Conservation (phyloP, 495 filamentous ascomycete species). For the Trichoderma reesei region DNA sequence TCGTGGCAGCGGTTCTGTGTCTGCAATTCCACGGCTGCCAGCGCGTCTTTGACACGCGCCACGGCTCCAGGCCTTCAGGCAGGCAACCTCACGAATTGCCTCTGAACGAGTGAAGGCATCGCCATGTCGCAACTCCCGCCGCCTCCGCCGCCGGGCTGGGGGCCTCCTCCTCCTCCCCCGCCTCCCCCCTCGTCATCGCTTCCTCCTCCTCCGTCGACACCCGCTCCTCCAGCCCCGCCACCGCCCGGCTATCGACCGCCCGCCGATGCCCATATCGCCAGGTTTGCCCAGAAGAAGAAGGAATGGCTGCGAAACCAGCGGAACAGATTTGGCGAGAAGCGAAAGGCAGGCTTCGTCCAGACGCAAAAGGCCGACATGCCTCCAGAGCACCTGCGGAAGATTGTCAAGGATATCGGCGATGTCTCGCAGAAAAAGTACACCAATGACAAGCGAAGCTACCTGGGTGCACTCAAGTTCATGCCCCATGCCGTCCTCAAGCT, state of each 20-base stretch:
- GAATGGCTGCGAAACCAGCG: constrained; percentile 93
- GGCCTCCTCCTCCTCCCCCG: constrained; percentile 30
- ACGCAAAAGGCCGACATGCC: constrained; percentile 99
- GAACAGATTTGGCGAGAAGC: constrained; percentile 91
- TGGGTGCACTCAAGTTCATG: constrained; percentile 98
- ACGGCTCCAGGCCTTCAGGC: constrained; percentile 5
- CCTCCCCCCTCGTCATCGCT: constrained; percentile 65
- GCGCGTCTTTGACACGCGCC: constrained; percentile 10
- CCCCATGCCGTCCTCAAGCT: constrained; percentile 98
- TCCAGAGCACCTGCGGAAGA: constrained; percentile 95
- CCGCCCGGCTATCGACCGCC: constrained; percentile 83
- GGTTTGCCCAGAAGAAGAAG: constrained; percentile 97
- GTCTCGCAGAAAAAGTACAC: constrained; percentile 99
- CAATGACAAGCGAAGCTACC: constrained; percentile 95
- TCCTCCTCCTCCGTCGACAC: constrained; percentile 43
- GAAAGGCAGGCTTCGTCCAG: constrained; percentile 92
- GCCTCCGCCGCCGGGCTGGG: constrained; percentile 49
- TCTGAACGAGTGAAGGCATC: background rate
- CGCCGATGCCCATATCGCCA: constrained; percentile 77
- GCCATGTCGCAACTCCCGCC: constrained; percentile 29
- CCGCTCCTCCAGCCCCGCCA: constrained; percentile 62
- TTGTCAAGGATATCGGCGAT: constrained; percentile 96
- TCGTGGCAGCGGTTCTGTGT: background rate
- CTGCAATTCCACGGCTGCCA: background rate
- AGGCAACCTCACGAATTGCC: constrained; percentile 9